Evolutionary conservation across 2,329 filamentous ascomycete species (phyloP).

Genomic region (Blastomyces parvus): DNA sequence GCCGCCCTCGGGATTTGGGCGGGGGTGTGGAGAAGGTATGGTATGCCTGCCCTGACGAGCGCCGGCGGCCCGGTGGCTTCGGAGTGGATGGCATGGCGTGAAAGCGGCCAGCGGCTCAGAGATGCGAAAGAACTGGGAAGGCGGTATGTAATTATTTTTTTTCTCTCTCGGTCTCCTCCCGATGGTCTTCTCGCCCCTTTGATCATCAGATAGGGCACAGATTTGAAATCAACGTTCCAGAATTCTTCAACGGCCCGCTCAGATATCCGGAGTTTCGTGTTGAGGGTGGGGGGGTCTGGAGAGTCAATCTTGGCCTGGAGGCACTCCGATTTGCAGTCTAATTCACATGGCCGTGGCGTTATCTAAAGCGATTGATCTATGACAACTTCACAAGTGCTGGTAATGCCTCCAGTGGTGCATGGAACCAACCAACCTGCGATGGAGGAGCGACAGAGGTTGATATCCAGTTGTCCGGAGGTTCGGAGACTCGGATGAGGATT

Average conservation of each 20-base stretch:
- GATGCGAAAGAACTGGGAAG: background rate
- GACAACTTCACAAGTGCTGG: background rate
- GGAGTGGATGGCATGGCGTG: constrained; percentile 1
- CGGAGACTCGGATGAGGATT: background rate
- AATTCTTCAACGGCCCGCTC: background rate
- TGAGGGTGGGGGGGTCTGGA: background rate
- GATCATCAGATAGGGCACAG: background rate
- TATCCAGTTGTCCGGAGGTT: background rate
- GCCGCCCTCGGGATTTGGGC: constrained; percentile 38
- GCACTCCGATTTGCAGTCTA: background rate
- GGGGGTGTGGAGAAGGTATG: constrained; percentile 41
- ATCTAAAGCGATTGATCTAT: background rate
- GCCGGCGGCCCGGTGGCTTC: constrained; percentile 18
- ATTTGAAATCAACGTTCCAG: background rate
- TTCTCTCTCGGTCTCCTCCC: too few species aligned
- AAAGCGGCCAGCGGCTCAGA: background rate
- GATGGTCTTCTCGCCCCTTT: background rate
- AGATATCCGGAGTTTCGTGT: background rate
- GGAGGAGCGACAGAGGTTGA: background rate
- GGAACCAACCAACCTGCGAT: background rate
- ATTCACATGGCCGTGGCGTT: constrained; percentile 1
- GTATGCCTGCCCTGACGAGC: constrained; percentile 38
- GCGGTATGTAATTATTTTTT: background rate
- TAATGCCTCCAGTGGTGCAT: background rate
- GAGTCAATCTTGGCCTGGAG: background rate